A percentile compares a stretch with the other conserved stretches of the same genome.
Evolutionary conservation across 2,329 filamentous ascomycete species (phyloP).

Genomic region (Rhynchosporium secalis): DNA sequence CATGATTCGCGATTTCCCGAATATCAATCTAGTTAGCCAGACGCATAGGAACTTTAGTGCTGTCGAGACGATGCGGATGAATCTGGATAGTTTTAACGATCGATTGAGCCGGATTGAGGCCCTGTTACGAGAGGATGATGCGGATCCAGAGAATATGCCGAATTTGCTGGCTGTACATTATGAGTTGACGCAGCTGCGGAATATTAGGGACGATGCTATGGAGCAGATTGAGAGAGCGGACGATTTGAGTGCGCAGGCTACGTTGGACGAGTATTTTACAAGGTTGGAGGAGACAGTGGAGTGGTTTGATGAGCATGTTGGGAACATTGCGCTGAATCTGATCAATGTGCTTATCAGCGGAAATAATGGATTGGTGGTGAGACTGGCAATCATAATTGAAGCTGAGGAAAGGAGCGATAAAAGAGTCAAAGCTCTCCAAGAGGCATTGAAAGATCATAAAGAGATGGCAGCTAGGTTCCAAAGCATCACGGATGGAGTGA

Average conservation of each 20-base stretch:
- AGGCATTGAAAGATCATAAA: conserved; percentile 92
- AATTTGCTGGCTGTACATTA: conserved; percentile 89
- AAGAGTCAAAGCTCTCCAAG: conserved; percentile 85
- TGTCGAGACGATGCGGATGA: conserved; percentile 88
- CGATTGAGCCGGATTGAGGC: conserved; percentile 73
- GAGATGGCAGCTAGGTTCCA: conserved; percentile 93
- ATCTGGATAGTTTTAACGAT: conserved; percentile 83
- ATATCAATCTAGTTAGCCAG: conserved; percentile 88
- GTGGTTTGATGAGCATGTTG: conserved; percentile 95
- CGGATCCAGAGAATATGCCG: conserved; percentile 84
- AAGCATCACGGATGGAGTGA: conserved; percentile 90
- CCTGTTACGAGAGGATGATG: conserved; percentile 80
- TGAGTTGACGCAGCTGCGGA: conserved; percentile 85
- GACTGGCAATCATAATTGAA: conserved; percentile 88
- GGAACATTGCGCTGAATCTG: conserved; percentile 82
- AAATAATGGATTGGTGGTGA: conserved; percentile 86
- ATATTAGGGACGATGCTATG: conserved; percentile 95
- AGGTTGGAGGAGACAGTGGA: conserved; percentile 84
- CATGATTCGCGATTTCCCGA: conserved; percentile 95
- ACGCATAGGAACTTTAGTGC: conserved; percentile 96
- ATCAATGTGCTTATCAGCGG: conserved; percentile 84
- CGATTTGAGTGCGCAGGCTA: conserved; percentile 73
- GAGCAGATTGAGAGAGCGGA: conserved; percentile 84
- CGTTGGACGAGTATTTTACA: conserved; percentile 86
- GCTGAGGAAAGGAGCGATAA: conserved; percentile 97